Evolutionary conservation across 768 basidiomycete genomes (phyloP), one percentile per base, ranked within the genome.

Genomic region (Lactarius sanguifluus): DNA sequence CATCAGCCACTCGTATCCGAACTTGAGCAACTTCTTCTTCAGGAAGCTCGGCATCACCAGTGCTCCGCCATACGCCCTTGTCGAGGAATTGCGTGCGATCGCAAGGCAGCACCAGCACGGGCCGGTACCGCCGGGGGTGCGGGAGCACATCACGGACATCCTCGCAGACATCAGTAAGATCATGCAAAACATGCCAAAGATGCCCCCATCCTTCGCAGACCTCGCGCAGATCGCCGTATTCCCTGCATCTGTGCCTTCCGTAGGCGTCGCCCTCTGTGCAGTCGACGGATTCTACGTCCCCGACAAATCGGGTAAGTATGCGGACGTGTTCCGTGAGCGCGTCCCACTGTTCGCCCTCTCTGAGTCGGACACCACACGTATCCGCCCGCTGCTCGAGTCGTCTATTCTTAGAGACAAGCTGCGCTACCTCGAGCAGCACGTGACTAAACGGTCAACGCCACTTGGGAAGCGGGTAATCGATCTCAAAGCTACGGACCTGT

Each of bases 241-340:
- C 40, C 71, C 71, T 9, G 71, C 43, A 8, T 47, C 41, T 2
- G 57, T 59, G 16, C 59, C 62, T 13, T 3, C 2, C 1, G 58
- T 56, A 62, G 58, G 70, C 28, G 30, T 60, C 34, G 56, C 47
- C 3, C 38, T 66, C 18, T 59, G 56, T 12, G 28, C 55, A 12
- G 59, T 41, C 7, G 63, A 72, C 12, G 57, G 38, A 13, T 71
- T 75, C 57, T 75, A 73, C 59, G 32, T 72, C 9, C 73, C 73
- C 3, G 74, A 75, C 28, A 62, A 52, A 59, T 36, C 36, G 34
- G 61, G 69, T 12, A 69, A 62, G 43, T 66, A 66, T 30, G 66
- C 64, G 5, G 52, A 65, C 5, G 55, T 64, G 52, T 72, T 71
- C 50, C 58, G 63, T 15, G 47, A 40, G 0, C 43, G 30, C 2